Percentiles rank a stretch among this genome's conserved stretches.
Evolutionary conservation across 1,284 basidiomycete genomes (phyloP).

Genomic region (Irpex lacteus): DNA sequence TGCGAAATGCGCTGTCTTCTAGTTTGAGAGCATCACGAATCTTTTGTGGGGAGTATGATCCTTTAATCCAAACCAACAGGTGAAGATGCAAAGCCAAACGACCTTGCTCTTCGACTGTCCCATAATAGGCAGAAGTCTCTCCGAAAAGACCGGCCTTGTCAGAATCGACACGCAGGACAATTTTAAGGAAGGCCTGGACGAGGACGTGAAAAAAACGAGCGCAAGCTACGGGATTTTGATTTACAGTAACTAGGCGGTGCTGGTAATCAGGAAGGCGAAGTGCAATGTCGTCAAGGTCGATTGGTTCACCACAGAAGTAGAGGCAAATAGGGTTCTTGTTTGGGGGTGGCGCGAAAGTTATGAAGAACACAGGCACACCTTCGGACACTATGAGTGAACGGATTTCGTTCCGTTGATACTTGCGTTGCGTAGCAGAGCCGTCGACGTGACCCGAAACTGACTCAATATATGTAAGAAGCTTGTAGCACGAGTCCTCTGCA

Average conservation of each 20-base stretch:
- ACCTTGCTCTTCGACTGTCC: constrained; percentile 35
- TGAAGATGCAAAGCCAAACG: constrained; percentile 28
- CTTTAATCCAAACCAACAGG: constrained; percentile 23
- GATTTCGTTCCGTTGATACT: constrained; percentile 33
- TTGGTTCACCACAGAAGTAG: constrained; percentile 25
- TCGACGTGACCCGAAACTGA: too few species aligned
- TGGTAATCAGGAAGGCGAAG: constrained; percentile 10
- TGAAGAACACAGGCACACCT: constrained; percentile 35
- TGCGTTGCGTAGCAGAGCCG: too few species aligned
- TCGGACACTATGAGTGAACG: constrained; percentile 31
- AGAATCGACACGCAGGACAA: constrained; percentile 25
- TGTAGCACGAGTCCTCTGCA: too few species aligned
- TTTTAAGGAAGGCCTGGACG: constrained; percentile 26
- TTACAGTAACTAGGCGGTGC: constrained; percentile 16
- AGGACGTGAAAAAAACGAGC: constrained; percentile 10
- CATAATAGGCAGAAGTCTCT: constrained; percentile 29
- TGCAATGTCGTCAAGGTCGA: constrained; percentile 14
- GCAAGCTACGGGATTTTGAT: constrained; percentile 27
- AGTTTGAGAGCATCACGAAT: constrained; percentile 24
- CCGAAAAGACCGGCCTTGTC: constrained; percentile 28
- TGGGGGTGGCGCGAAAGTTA: constrained; percentile 35
- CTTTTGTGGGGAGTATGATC: constrained; percentile 14
- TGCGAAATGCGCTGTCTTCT: constrained; percentile 20
- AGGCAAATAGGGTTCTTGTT: constrained; percentile 28
- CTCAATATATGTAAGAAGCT: too few species aligned